Conservation (phyloP, 345 rosid species). For the Salix viminalis region DNA sequence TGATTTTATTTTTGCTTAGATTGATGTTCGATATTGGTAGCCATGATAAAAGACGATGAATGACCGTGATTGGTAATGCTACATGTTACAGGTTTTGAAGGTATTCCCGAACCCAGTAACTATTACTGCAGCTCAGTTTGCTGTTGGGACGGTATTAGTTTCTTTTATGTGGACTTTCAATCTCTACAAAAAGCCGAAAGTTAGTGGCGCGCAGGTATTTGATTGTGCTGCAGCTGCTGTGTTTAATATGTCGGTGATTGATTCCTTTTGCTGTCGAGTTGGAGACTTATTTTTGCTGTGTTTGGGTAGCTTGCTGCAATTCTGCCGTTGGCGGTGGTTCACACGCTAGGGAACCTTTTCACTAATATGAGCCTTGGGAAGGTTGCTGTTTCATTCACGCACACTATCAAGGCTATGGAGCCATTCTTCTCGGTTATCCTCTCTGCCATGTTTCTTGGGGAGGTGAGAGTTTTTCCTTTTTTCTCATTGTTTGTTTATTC, state of each 20-base stretch:
- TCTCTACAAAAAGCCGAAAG: conserved; percentile 70
- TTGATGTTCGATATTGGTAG: background rate
- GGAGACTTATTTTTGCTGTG: background rate
- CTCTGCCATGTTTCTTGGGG: conserved; percentile 92
- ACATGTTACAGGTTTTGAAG: conserved; percentile 67
- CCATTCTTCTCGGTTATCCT: conserved; percentile 96
- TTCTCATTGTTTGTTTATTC: background rate
- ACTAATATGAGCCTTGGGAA: conserved; percentile 98
- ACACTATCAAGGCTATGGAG: conserved; percentile 97
- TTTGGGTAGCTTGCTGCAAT: conserved; percentile 62
- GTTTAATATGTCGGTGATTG: background rate
- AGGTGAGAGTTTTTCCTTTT: conserved; percentile 41
- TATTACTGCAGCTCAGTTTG: conserved; percentile 63
- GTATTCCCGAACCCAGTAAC: conserved; percentile 71
- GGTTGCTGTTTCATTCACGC: conserved; percentile 98
- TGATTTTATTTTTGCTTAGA: background rate
- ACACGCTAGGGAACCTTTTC: conserved; percentile 83
- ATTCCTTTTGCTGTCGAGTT: background rate
- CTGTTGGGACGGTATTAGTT: conserved; percentile 75
- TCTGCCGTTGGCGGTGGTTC: conserved; percentile 85
- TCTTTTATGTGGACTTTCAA: conserved; percentile 74
- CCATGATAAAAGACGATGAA: background rate
- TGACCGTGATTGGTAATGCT: background rate
- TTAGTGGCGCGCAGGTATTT: conserved; percentile 41
- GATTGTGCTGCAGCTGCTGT: background rate